phyloP scores from a whole-genome alignment of 2,329 filamentous ascomycete species.

The Akanthomyces lecanii region DNA sequence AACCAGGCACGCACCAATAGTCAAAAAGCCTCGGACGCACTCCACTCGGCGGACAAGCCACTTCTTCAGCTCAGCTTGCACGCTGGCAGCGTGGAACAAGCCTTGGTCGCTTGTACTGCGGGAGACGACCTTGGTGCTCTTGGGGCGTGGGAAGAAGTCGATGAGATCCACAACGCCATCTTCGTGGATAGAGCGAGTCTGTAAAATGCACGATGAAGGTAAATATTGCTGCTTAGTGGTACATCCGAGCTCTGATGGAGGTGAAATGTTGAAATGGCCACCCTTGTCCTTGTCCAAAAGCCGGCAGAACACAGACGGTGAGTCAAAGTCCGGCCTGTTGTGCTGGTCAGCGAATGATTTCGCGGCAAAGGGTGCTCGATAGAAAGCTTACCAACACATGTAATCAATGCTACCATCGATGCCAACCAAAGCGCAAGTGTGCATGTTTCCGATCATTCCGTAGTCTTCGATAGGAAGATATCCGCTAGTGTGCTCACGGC shows the following conservation, averaged over 20 bases:
- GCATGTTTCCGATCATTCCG: constrained; percentile 77
- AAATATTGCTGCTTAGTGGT: constrained; percentile 77
- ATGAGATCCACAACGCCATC: constrained; percentile 68
- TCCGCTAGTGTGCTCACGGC: constrained; percentile 37
- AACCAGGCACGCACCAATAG: constrained; percentile 43
- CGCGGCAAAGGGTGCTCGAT: background rate
- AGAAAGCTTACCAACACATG: constrained; percentile 65
- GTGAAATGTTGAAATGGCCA: constrained; percentile 66
- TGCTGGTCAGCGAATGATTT: constrained; percentile 2
- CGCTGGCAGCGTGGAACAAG: constrained; percentile 48
- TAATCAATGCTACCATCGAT: constrained; percentile 71
- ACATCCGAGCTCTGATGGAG: constrained; percentile 45
- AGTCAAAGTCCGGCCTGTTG: constrained; percentile 70
- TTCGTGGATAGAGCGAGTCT: constrained; percentile 74
- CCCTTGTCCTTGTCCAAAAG: constrained; percentile 71
- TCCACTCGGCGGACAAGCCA: constrained; percentile 69
- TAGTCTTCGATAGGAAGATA: constrained; percentile 69
- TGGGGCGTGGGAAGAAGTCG: constrained; percentile 72
- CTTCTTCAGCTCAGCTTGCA: constrained; percentile 61
- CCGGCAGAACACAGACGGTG: constrained; percentile 69
- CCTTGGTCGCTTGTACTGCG: constrained; percentile 42
- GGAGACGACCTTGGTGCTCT: constrained; percentile 49
- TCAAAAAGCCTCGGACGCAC: constrained; percentile 64
- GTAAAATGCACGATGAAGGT: constrained; percentile 68
- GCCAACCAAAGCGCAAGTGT: constrained; percentile 70